Percentiles rank a stretch among this genome's conserved stretches.
Conservation (phyloP, 768 basidiomycete species). For the Cyathus striatus region DNA sequence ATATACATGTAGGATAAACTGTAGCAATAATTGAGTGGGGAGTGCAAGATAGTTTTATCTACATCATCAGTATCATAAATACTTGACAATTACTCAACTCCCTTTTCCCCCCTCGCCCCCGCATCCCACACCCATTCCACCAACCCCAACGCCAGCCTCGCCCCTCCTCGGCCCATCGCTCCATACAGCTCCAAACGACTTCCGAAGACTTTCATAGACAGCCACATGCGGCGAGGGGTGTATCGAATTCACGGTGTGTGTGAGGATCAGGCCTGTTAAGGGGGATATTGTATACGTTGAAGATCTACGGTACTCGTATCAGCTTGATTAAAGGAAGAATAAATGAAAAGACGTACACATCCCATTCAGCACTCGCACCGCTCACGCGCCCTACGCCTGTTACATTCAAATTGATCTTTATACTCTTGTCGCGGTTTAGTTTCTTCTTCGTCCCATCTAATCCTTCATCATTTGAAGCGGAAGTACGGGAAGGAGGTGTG, state of each 20-base stretch:
- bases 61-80: no score
- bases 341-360: conserved; percentile 49
- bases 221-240: conserved; percentile 71
- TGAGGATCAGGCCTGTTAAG: conserved; percentile 52
- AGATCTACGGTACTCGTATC: conserved; percentile 32
- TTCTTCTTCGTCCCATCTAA: conserved; percentile 14
- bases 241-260: conserved; percentile 71
- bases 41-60: no score
- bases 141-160: no score
- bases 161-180: conserved; percentile 7
- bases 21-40: no score
- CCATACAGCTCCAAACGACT: conserved; percentile 30
- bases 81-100: no score
- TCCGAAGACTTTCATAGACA: conserved; percentile 51
- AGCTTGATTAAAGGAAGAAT: conserved; percentile 2
- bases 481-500: conserved; percentile 2
- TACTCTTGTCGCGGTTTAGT: conserved; percentile 48
- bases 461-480: conserved; percentile 1
- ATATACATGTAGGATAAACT: no score
- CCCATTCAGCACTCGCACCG: conserved; percentile 61
- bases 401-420: conserved; percentile 52
- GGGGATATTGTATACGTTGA: conserved; percentile 77
- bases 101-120: no score
- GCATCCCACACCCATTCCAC: no score
- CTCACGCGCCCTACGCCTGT: conserved; percentile 60